Percentiles rank a stretch among this genome's conserved stretches.
Evolutionary conservation across 192 early-diverging fungal genomes (phyloP).

Genomic region (Entrophospora sp.): DNA sequence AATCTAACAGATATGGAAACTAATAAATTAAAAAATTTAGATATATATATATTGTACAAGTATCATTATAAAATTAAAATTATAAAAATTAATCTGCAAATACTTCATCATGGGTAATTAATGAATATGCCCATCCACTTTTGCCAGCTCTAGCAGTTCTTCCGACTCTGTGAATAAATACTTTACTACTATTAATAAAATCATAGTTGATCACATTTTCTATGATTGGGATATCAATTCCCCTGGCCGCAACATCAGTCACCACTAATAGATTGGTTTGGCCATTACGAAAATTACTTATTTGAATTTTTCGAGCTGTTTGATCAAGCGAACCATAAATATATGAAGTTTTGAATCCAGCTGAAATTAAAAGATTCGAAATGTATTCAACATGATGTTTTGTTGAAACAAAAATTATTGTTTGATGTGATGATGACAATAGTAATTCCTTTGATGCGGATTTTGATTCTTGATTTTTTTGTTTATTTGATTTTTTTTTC

Average conservation of each 20-base stretch:
- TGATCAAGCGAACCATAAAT: slow-evolving; percentile 95
- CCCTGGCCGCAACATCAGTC: slow-evolving; percentile 97
- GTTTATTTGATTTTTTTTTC: slow-evolving; percentile 33
- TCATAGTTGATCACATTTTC: slow-evolving; percentile 98
- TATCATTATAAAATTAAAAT: not conserved
- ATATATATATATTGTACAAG: not conserved
- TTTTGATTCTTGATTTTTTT: slow-evolving; percentile 9
- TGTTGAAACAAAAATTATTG: slow-evolving; percentile 90
- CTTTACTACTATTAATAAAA: slow-evolving; percentile 85
- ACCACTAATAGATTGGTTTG: slow-evolving; percentile 78
- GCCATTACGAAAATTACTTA: slow-evolving; percentile 73
- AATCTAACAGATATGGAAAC: slow-evolving; percentile 83
- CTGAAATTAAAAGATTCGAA: slow-evolving; percentile 55
- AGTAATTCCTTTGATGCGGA: no score
- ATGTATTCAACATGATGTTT: slow-evolving; percentile 98
- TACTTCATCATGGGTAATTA: slow-evolving; percentile 76
- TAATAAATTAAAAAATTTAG: slow-evolving; percentile 13
- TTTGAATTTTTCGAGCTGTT: slow-evolving; percentile 79
- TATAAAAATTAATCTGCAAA: not conserved
- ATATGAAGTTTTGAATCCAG: slow-evolving; percentile 73
- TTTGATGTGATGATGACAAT: slow-evolving; percentile 55
- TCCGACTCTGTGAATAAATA: slow-evolving; percentile 96
- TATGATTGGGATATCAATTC: slow-evolving; percentile 96
- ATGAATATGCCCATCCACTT: slow-evolving; percentile 84
- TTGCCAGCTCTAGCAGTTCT: slow-evolving; percentile 93